Evolutionary conservation across 345 rosid species (phyloP).

Genomic region (Brassica carinata): DNA sequence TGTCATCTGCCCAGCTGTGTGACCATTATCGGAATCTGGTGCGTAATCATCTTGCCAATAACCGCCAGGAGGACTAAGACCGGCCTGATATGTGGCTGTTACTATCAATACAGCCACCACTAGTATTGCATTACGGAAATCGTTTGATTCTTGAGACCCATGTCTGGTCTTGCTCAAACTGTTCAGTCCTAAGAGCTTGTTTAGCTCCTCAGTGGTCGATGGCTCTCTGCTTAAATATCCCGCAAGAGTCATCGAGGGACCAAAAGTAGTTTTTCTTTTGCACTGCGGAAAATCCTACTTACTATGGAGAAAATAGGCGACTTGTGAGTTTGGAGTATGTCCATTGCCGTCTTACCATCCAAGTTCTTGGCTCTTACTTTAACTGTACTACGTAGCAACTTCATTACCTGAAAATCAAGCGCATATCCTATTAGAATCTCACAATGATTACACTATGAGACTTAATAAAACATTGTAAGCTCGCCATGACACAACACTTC

Average conservation of each 20-base stretch:
- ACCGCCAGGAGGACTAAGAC: conserved; percentile 40
- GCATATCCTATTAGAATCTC: background rate
- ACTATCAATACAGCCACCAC: conserved; percentile 42
- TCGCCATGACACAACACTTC: background rate
- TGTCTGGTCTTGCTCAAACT: background rate
- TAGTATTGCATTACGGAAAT: conserved; percentile 1
- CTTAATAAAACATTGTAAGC: background rate
- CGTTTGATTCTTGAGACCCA: background rate
- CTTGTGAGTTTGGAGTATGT: conserved; percentile 18
- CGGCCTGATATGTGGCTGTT: conserved; percentile 43
- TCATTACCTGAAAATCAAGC: background rate
- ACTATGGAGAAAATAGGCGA: background rate
- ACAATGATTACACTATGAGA: background rate
- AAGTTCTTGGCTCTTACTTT: conserved; percentile 37
- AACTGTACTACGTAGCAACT: background rate
- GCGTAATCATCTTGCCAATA: conserved; percentile 9
- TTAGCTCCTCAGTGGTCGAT: conserved; percentile 16
- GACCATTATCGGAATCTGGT: background rate
- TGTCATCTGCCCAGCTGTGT: conserved; percentile 30
- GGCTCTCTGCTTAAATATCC: conserved; percentile 1
- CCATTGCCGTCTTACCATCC: background rate
- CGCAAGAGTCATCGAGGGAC: background rate
- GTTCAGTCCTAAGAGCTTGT: conserved; percentile 15
- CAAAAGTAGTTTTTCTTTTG: conserved; percentile 22
- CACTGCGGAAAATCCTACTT: background rate